Percentiles rank a stretch among this genome's conserved stretches.
phyloP scores from a whole-genome alignment of 2,329 filamentous ascomycete genomes.

The Ceratocystis destructans region DNA sequence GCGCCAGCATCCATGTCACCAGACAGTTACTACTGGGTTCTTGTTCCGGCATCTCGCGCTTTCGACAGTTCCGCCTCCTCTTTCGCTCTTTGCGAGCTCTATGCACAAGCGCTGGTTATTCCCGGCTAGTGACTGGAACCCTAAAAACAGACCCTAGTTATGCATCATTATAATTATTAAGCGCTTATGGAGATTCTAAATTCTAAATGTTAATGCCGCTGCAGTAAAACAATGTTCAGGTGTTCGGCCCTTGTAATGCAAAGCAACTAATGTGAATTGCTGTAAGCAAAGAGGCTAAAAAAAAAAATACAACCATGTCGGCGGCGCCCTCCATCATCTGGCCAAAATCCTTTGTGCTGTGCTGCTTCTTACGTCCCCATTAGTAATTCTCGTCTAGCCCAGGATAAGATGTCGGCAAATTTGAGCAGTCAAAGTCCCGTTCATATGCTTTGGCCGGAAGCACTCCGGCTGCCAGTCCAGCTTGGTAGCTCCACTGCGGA shows the following conservation, averaged over 20 bases:
- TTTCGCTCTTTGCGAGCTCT: neutral
- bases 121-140: neutral
- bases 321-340: neutral
- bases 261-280: no score
- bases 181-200: no score
- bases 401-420: constrained; percentile 41
- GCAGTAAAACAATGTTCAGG: no score
- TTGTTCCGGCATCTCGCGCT: neutral
- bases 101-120: neutral
- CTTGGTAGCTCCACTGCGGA: constrained; percentile 84
- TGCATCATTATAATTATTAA: no score
- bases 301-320: no score
- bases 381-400: constrained; percentile 33
- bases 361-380: neutral
- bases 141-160: neutral
- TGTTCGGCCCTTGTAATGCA: no score
- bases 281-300: no score
- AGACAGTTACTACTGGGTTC: neutral
- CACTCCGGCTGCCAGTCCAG: constrained; percentile 62
- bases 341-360: neutral
- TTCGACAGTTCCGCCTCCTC: neutral
- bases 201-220: no score
- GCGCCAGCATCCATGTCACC: neutral
- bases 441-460: constrained; percentile 63
- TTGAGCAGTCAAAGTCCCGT: constrained; percentile 54